A percentile compares a stretch with the other conserved stretches of the same genome.
Conservation (phyloP, 192 early-diverging fungal genomes). For the Backusella sp. region DNA sequence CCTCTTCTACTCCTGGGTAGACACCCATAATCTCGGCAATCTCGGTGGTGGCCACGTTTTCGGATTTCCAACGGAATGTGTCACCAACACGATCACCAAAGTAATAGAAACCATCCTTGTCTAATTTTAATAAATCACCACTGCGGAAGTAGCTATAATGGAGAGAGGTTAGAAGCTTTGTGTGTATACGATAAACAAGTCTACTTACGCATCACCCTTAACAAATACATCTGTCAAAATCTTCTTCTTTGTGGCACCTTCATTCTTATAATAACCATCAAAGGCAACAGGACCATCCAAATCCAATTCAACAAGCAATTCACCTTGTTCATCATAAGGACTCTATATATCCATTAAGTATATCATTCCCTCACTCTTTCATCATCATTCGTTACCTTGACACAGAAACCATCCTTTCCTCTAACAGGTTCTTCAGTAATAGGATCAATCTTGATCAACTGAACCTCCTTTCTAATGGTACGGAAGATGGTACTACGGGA, state of each 20-base stretch:
- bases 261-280: slow-evolving; percentile 52
- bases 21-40: slow-evolving; percentile 53
- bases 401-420: slow-evolving; percentile 50
- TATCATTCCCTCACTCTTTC: not conserved
- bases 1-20: slow-evolving; percentile 51
- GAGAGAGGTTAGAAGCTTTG: not conserved
- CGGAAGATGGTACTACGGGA: slow-evolving; percentile 43
- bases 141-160: slow-evolving; percentile 42
- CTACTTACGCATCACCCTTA: slow-evolving; percentile 56
- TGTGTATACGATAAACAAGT: not conserved
- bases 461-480: slow-evolving; percentile 31
- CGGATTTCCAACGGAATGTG: slow-evolving; percentile 71
- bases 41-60: slow-evolving; percentile 62
- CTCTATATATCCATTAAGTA: not conserved
- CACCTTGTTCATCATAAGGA: slow-evolving; percentile 55
- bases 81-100: slow-evolving; percentile 73
- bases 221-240: slow-evolving; percentile 51
- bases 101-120: slow-evolving; percentile 53
- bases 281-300: slow-evolving; percentile 35
- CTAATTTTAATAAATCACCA: slow-evolving; percentile 58
- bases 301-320: slow-evolving; percentile 49
- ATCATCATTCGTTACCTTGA: slow-evolving; percentile 29
- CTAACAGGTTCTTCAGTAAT: slow-evolving; percentile 55
- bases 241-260: slow-evolving; percentile 48
- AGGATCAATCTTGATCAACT: slow-evolving; percentile 58